Percentiles rank a stretch among this genome's conserved stretches.
phyloP scores from a whole-genome alignment of 2,329 filamentous ascomycete species.

The Fusarium domesticum region DNA sequence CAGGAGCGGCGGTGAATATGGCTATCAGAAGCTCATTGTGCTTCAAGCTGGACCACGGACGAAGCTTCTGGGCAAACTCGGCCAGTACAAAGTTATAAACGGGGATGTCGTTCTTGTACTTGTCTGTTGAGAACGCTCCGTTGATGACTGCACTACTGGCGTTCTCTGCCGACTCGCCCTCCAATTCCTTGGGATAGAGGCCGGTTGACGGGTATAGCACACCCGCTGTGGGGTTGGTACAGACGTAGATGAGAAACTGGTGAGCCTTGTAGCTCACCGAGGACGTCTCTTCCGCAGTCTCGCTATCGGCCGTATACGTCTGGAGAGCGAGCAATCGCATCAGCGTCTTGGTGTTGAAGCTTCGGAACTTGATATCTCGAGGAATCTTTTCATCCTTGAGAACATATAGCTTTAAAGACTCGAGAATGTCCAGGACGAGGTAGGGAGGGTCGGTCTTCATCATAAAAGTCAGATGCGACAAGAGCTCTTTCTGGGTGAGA shows the following conservation, averaged over 20 bases:
- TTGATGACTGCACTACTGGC: no score
- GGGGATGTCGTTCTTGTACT: slow-evolving; percentile 62
- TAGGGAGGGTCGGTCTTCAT: slow-evolving; percentile 75
- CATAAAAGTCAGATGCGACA: slow-evolving; percentile 77
- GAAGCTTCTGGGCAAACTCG: slow-evolving; percentile 73
- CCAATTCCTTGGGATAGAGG: slow-evolving; percentile 76
- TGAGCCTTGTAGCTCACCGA: slow-evolving; percentile 69
- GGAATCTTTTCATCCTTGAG: slow-evolving; percentile 72
- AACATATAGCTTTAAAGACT: slow-evolving; percentile 66
- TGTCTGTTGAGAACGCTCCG: slow-evolving; percentile 66
- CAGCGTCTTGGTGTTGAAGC: slow-evolving; percentile 73
- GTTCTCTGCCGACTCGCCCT: slow-evolving; percentile 38
- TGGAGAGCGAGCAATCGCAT: slow-evolving; percentile 71
- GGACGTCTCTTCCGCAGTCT: slow-evolving; percentile 39
- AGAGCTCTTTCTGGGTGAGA: slow-evolving; percentile 72
- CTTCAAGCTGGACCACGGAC: slow-evolving; percentile 76
- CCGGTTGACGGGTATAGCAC: slow-evolving; percentile 73
- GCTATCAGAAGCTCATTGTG: slow-evolving; percentile 79
- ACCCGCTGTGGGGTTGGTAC: slow-evolving; percentile 70
- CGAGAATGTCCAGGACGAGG: slow-evolving; percentile 71
- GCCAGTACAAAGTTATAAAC: slow-evolving; percentile 78
- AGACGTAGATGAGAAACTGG: slow-evolving; percentile 70
- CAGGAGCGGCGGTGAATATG: slow-evolving; percentile 78
- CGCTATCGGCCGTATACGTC: slow-evolving; percentile 50
- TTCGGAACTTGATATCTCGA: slow-evolving; percentile 68